Base-by-base conservation (phyloP, 768 basidiomycete species). In the Holtermanniella nyarrowii region DNA sequence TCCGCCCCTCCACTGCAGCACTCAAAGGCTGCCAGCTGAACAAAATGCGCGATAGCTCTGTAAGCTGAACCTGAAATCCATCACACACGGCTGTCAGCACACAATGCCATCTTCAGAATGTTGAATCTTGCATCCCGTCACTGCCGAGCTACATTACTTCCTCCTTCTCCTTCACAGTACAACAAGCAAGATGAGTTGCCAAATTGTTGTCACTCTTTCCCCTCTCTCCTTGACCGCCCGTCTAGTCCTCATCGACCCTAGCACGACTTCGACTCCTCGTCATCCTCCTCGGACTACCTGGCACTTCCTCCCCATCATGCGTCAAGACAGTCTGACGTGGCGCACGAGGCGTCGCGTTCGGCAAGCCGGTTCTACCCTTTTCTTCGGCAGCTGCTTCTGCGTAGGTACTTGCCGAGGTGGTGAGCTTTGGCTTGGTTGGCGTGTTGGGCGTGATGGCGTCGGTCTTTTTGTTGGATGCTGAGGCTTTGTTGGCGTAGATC, bases 401-500 rank as follows among this genome's bases (percentile, higher is more conserved):
- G 50, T 66, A 62, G 11, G 61, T 56, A n/a, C 54, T 53, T 2
- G 50, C 42, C 26, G 49, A 21, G 42, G 47, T 14, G 53, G 21
- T 45, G 43, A 27, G n/a, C 31, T n/a, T 26, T 4, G 25, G 43
- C 22, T 45, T 27, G 11, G 46, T 27, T 20, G 52, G 26, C 5
- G 53, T 48, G 18, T 41, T 44, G 37, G 49, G 22, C 21, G 50
- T 45, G 26, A 47, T 37, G 16, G 46, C 50, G 47, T 51, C 50
- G 20, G 48, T 54, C 45, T 59, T 56, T 4, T 48, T 49, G 47
- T 55, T 46, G 18, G 49, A 37, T 44, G 61, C 31, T 27, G 57
- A 21, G 37, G 59, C 31, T 13, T 46, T 37, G 20, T 50, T 23
- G 26, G 51, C n/a, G 65, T 76, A 76, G 65, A 76, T 76, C 60